Evolutionary conservation across 768 basidiomycete genomes (phyloP).

Genomic region (Podaxis sp.): DNA sequence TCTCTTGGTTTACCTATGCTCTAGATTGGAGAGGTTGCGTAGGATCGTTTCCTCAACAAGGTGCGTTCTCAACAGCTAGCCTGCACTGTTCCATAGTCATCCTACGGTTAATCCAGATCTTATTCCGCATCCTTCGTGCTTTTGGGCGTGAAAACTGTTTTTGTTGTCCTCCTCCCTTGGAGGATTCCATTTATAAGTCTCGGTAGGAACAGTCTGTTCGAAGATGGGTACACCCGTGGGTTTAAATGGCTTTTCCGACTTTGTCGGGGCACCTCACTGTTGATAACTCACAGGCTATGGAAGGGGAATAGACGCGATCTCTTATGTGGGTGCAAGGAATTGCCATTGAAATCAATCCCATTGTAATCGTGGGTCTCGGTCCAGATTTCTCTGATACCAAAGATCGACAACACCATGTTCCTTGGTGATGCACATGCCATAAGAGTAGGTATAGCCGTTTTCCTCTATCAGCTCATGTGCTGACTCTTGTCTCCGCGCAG

Average conservation of each 20-base stretch:
- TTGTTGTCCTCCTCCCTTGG: neutral
- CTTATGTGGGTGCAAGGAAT: neutral
- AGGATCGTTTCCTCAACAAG: neutral
- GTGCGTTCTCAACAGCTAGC: neutral
- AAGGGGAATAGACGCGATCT: neutral
- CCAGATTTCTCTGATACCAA: constrained; percentile 5
- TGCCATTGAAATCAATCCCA: neutral
- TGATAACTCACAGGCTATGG: neutral
- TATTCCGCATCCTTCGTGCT: neutral
- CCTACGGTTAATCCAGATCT: neutral
- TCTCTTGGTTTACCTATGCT: neutral
- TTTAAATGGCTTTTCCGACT: neutral
- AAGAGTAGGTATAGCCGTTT: neutral
- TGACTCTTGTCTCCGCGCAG: neutral
- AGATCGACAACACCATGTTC: constrained; percentile 3
- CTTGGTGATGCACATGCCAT: constrained; percentile 10
- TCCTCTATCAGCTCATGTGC: neutral
- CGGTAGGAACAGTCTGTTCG: neutral
- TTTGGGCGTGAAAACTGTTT: neutral
- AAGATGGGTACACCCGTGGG: neutral
- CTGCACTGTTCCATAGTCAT: neutral
- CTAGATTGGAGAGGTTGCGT: neutral
- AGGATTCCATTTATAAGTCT: neutral
- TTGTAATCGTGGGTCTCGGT: neutral
- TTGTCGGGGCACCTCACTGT: neutral